Evolutionary conservation across 495 filamentous ascomycete species (phyloP).

Genomic region (Eremomyces bilateralis): DNA sequence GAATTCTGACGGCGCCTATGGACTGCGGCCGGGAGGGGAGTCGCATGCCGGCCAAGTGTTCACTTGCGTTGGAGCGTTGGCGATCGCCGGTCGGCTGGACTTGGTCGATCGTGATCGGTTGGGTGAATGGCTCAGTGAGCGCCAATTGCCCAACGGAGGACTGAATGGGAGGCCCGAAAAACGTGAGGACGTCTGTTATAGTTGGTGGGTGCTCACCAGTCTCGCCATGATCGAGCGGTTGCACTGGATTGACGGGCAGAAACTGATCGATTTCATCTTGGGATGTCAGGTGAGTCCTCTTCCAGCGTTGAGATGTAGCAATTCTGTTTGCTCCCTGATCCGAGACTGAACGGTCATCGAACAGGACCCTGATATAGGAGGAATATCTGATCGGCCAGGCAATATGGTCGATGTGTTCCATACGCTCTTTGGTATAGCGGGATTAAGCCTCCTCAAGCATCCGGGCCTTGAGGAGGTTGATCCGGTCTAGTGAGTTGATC

Average conservation of each 20-base stretch:
- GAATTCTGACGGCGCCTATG: conserved; percentile 89
- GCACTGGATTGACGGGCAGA: conserved; percentile 75
- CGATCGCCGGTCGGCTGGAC: conserved; percentile 64
- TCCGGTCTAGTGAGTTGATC: conserved; percentile 51
- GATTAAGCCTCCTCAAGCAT: conserved; percentile 60
- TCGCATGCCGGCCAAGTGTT: conserved; percentile 87
- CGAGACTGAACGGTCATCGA: background rate
- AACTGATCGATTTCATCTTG: conserved; percentile 61
- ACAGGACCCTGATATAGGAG: conserved; percentile 63
- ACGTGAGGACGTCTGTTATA: conserved; percentile 90
- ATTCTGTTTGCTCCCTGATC: too few relatives aligned
- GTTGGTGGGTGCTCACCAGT: conserved; percentile 90
- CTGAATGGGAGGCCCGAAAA: conserved; percentile 92
- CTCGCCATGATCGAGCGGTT: conserved; percentile 70
- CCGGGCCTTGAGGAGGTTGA: conserved; percentile 63
- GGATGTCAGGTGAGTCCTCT: conserved; percentile 43
- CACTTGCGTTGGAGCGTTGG: conserved; percentile 75
- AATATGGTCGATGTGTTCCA: conserved; percentile 97
- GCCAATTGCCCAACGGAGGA: conserved; percentile 70
- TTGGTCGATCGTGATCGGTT: conserved; percentile 64
- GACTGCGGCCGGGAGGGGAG: conserved; percentile 69
- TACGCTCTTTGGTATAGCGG: conserved; percentile 72
- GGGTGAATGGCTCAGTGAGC: conserved; percentile 78
- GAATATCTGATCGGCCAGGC: conserved; percentile 74
- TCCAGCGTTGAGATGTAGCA: background rate